These are phyloP conservation scores for Cynara cardunculus DNA, from an alignment of 129 eudicot genomes.

Conservation along the genomic window DNA sequence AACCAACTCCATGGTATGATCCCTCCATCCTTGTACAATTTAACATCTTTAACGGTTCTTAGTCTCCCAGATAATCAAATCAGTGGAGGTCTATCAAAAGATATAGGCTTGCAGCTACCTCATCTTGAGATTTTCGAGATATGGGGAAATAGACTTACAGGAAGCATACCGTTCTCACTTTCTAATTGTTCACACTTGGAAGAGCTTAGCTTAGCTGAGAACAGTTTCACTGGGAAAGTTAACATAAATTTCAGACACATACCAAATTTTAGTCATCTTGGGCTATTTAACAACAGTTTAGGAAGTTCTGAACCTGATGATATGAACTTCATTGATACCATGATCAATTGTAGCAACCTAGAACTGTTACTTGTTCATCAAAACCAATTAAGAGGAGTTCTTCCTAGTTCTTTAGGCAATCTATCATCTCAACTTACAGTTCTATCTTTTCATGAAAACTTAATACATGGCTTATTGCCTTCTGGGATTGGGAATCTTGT, in stretches of 20 bases:
- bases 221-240: neutral
- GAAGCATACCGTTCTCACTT: neutral
- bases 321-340: neutral
- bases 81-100: neutral
- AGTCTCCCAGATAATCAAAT: neutral
- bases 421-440: neutral
- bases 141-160: neutral
- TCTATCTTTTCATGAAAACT: neutral
- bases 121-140: neutral
- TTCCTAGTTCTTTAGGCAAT: neutral
- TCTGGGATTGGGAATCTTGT: neutral
- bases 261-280: neutral
- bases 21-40: conserved; percentile 4
- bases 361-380: too few species aligned
- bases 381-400: neutral
- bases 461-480: neutral
- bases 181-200: neutral
- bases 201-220: neutral
- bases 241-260: neutral
- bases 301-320: neutral
- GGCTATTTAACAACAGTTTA: neutral
- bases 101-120: neutral
- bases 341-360: neutral
- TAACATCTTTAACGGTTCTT: neutral
- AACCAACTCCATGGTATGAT: neutral